These are phyloP conservation scores for Emmonsia crescens DNA, from an alignment of 2,329 filamentous ascomycete genomes.

Conservation along the genomic window DNA sequence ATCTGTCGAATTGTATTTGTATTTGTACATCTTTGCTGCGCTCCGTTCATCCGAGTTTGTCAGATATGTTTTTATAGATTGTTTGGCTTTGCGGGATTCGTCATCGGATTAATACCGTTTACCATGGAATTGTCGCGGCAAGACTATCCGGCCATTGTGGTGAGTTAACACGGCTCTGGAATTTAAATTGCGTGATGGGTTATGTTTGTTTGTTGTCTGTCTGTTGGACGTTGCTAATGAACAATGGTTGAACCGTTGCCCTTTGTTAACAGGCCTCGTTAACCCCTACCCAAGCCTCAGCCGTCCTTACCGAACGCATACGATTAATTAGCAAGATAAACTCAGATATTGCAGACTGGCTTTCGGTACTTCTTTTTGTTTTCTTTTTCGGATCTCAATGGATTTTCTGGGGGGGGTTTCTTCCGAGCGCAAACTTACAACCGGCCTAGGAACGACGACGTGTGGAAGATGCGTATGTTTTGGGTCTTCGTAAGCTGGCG, in stretches of 20 bases:
- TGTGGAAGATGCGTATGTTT: constrained; percentile 81
- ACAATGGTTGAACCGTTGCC: constrained; percentile 1
- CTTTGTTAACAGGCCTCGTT: constrained; percentile 54
- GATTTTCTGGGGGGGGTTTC: background rate
- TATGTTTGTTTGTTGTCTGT: background rate
- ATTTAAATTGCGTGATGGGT: background rate
- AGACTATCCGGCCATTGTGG: constrained; percentile 92
- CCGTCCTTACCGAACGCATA: constrained; percentile 74
- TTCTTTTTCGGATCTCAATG: background rate
- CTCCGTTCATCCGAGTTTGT: background rate
- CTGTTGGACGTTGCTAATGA: constrained; percentile 1
- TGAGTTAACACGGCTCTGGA: constrained; percentile 40
- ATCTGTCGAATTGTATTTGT: background rate
- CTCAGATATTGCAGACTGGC: constrained; percentile 86
- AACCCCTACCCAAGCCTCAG: constrained; percentile 69
- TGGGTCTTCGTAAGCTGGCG: constrained; percentile 68
- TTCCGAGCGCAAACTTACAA: constrained; percentile 10
- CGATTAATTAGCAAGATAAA: constrained; percentile 80
- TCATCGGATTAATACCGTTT: constrained; percentile 6
- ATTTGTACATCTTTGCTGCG: background rate
- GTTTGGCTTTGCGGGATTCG: background rate
- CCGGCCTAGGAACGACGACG: constrained; percentile 69
- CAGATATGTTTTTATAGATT: constrained; percentile 1
- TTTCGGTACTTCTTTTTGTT: constrained; percentile 56
- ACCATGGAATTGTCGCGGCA: constrained; percentile 67